These are phyloP conservation scores for Herpetospermum pedunculosum DNA, from an alignment of 306 rosid genomes.

Conservation along the genomic window DNA sequence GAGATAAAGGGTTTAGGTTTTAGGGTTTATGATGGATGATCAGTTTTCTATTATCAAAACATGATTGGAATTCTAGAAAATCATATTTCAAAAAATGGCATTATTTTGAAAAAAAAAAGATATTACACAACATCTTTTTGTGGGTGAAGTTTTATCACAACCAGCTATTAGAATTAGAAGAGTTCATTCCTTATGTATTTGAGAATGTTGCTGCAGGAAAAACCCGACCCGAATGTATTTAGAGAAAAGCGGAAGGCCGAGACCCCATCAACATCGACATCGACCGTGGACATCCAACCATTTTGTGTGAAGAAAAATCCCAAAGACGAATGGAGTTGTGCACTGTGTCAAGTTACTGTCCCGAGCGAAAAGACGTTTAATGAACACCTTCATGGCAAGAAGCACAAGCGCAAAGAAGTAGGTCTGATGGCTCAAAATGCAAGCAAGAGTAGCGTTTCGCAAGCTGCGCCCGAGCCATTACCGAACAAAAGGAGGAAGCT, in stretches of 20 bases:
- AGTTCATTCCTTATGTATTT: neutral
- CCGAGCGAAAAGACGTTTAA: conserved; percentile 21
- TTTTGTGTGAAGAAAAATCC: conserved; percentile 25
- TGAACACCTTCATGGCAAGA: conserved; percentile 50
- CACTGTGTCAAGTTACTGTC: conserved; percentile 32
- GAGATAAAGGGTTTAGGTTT: too few species aligned
- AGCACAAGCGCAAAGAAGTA: conserved; percentile 47
- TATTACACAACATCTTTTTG: neutral
- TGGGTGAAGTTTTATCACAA: too few species aligned
- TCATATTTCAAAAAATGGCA: neutral
- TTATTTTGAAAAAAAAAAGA: neutral
- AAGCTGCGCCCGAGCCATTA: neutral
- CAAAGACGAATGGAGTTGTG: conserved; percentile 53
- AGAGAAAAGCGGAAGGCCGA: conserved; percentile 33
- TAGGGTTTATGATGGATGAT: too few species aligned
- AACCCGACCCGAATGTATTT: conserved; percentile 26
- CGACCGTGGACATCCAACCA: neutral
- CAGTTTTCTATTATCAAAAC: neutral
- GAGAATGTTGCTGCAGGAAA: conserved; percentile 34
- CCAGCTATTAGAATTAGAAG: too few species aligned
- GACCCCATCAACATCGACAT: neutral
- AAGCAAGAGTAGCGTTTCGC: conserved; percentile 4
- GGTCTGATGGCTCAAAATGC: conserved; percentile 8
- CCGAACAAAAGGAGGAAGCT: conserved; percentile 11
- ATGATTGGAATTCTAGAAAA: neutral